These are phyloP conservation scores for Cystobasidium slooffiae DNA, from an alignment of 1,284 basidiomycete genomes.

Conservation along the genomic window DNA sequence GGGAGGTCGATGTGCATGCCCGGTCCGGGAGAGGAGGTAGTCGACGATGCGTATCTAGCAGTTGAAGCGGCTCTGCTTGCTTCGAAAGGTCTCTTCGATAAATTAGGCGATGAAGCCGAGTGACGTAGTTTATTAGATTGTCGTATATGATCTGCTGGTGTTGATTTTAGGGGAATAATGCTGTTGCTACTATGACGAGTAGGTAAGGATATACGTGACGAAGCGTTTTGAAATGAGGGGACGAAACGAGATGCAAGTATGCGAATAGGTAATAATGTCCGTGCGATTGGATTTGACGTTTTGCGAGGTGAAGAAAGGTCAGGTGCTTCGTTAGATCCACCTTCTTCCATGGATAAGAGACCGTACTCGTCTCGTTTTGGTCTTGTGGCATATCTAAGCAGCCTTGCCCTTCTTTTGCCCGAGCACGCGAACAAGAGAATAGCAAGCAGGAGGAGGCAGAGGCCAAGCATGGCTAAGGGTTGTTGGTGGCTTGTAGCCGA, in stretches of 20 bases:
- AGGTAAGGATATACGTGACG: constrained; percentile 10
- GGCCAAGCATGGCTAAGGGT: neutral
- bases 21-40: constrained; percentile 5
- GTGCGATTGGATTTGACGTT: neutral
- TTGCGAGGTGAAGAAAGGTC: constrained; percentile 31
- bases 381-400: neutral
- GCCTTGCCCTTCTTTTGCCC: neutral
- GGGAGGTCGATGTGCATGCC: constrained; percentile 34
- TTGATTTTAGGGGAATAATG: neutral
- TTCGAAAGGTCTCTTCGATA: constrained; percentile 10
- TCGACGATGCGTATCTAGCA: neutral
- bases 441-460: constrained; percentile 7
- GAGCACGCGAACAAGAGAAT: constrained; percentile 20
- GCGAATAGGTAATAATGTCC: constrained; percentile 26
- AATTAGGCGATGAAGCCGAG: constrained; percentile 32
- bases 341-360: constrained; percentile 40
- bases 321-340: neutral
- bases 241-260: constrained; percentile 20
- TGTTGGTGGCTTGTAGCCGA: neutral
- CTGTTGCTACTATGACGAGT: neutral
- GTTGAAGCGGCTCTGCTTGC: neutral
- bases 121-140: constrained; percentile 12
- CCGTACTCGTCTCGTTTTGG: constrained; percentile 39
- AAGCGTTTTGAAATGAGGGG: neutral
- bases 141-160: neutral